Conservation (phyloP, 2,329 filamentous ascomycete genomes). For the Hypomyces rosellus region DNA sequence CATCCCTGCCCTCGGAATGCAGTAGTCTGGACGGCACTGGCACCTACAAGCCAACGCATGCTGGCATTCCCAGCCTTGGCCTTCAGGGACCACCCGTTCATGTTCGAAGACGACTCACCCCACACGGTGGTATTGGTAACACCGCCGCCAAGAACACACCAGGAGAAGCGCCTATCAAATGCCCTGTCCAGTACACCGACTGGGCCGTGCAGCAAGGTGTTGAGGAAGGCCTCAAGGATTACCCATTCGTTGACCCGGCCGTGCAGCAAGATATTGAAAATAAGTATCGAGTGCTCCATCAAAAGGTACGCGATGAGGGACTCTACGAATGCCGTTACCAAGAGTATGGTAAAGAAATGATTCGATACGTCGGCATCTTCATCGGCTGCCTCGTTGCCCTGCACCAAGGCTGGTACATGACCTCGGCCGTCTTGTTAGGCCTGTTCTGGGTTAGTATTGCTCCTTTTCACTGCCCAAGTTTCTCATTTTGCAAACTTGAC, state of each 20-base stretch:
- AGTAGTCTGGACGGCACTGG: conserved; percentile 4
- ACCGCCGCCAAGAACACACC: neutral
- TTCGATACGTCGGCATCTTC: conserved; percentile 64
- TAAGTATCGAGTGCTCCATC: conserved; percentile 75
- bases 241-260: conserved; percentile 66
- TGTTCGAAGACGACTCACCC: conserved; percentile 4
- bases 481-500: neutral
- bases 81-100: neutral
- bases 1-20: conserved; percentile 2
- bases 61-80: neutral
- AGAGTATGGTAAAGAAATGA: conserved; percentile 68
- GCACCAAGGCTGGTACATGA: conserved; percentile 56
- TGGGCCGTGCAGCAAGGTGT: conserved; percentile 7
- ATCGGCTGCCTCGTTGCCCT: conserved; percentile 56
- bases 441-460: conserved; percentile 25
- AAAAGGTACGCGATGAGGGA: conserved; percentile 64
- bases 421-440: conserved; percentile 65
- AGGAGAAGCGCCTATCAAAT: conserved; percentile 43
- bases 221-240: conserved; percentile 68
- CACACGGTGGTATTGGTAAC: neutral
- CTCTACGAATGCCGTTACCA: conserved; percentile 81
- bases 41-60: neutral
- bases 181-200: conserved; percentile 56
- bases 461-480: neutral
- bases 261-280: conserved; percentile 70